Conservation (phyloP, 1,284 basidiomycete genomes). For the Amylostereum areolatum region DNA sequence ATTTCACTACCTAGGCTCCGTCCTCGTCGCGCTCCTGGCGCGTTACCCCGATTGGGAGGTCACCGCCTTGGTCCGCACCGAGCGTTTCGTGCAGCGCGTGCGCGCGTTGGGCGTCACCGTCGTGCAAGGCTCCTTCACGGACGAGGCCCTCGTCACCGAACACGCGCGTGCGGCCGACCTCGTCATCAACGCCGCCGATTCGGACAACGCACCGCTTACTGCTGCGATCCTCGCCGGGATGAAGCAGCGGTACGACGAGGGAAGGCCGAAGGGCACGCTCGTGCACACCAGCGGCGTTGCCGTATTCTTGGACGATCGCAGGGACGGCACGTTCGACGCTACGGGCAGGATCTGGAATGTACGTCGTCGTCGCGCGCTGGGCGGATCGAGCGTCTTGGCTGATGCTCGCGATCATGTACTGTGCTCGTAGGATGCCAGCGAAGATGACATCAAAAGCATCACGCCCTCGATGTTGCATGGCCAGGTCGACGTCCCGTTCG, state of each 20-base stretch:
- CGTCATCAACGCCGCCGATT: constrained; percentile 3
- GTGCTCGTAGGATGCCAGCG: constrained; percentile 3
- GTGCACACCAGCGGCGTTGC: constrained; percentile 9
- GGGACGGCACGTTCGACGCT: constrained; percentile 6
- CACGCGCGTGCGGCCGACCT: constrained; percentile 2
- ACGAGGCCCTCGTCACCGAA: constrained; percentile 1
- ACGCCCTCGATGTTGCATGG: constrained; percentile 3
- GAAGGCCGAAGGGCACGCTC: not conserved
- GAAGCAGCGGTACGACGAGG: not conserved
- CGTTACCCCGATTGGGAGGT: not conserved
- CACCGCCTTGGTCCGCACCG: constrained; percentile 6
- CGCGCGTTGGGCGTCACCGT: not conserved
- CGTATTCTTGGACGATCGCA: constrained; percentile 4
- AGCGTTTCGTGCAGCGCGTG: not conserved
- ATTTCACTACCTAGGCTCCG: too few relatives aligned
- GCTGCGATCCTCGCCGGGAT: constrained; percentile 4
- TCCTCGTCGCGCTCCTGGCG: constrained; percentile 1
- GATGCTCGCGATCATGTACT: too few relatives aligned
- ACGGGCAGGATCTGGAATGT: constrained; percentile 4
- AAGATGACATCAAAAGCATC: constrained; percentile 6
- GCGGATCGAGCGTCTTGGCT: too few relatives aligned
- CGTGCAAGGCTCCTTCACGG: not conserved
- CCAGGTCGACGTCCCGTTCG: constrained; percentile 4
- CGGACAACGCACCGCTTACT: constrained; percentile 4
- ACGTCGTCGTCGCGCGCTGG: too few relatives aligned